Evolutionary conservation across 2,329 filamentous ascomycete species (phyloP).

Genomic region (Epichloe uncinata): DNA sequence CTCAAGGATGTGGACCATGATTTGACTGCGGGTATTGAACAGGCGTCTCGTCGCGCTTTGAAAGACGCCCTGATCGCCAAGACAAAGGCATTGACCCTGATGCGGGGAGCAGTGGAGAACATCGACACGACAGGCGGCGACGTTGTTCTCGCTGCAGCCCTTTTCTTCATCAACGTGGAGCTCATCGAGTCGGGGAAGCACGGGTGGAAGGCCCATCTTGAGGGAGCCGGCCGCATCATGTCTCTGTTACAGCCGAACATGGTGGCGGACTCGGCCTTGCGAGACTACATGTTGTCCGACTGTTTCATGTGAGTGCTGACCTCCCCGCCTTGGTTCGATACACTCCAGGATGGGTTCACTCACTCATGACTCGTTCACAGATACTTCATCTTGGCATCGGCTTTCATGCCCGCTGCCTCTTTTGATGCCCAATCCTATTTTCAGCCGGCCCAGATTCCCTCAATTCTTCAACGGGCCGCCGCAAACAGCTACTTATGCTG

Average conservation of each 20-base stretch:
- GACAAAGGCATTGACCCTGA: constrained; percentile 28
- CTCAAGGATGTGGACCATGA: not conserved
- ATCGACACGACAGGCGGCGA: constrained; percentile 25
- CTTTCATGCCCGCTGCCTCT: constrained; percentile 24
- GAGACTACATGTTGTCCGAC: constrained; percentile 34
- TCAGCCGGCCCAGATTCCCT: constrained; percentile 22
- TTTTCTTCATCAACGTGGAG: constrained; percentile 38
- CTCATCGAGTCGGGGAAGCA: constrained; percentile 35
- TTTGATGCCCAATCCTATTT: constrained; percentile 20
- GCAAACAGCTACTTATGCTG: constrained; percentile 35
- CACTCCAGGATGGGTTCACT: not conserved
- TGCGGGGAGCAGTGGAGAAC: constrained; percentile 26
- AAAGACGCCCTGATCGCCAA: constrained; percentile 33
- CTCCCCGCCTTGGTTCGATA: not conserved
- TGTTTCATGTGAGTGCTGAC: constrained; percentile 28
- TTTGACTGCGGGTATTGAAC: constrained; percentile 5
- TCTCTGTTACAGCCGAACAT: constrained; percentile 22
- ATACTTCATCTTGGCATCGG: constrained; percentile 33
- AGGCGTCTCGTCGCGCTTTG: constrained; percentile 17
- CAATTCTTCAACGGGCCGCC: constrained; percentile 26
- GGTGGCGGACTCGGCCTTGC: constrained; percentile 21
- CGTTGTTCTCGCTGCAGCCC: constrained; percentile 30
- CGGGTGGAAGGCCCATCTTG: constrained; percentile 33
- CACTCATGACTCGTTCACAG: constrained; percentile 9
- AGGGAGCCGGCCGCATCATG: constrained; percentile 32